Percentiles rank a stretch among this genome's conserved stretches.
Conservation (phyloP, 768 basidiomycete genomes). For the Pulveroboletus ravenelii region DNA sequence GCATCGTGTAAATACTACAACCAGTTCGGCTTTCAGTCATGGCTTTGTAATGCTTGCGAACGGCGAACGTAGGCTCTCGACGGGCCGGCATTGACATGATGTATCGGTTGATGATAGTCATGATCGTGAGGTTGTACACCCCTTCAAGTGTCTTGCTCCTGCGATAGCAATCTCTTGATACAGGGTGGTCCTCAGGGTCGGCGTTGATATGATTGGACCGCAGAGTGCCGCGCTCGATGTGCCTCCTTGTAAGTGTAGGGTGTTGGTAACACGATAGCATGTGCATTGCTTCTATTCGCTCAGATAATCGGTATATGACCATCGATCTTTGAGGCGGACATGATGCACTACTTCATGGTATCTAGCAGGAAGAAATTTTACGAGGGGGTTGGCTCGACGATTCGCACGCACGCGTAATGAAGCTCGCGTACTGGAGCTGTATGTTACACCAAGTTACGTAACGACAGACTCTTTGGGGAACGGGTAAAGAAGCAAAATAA, state of each 20-base stretch:
- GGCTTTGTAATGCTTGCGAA: too few relatives aligned
- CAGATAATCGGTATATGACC: slow-evolving; percentile 7
- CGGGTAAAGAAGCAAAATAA: slow-evolving; percentile 17
- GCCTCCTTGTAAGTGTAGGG: slow-evolving; percentile 14
- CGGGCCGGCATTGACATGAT: background rate
- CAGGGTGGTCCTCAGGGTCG: background rate
- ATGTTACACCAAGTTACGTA: slow-evolving; percentile 23
- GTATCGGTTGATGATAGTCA: background rate
- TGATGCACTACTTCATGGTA: background rate
- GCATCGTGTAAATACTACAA: background rate
- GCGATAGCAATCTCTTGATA: background rate
- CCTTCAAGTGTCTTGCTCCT: background rate
- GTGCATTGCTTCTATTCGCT: slow-evolving; percentile 4
- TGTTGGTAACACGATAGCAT: background rate
- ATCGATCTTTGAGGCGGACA: slow-evolving; percentile 16
- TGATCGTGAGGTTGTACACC: background rate
- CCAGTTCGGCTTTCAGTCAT: background rate
- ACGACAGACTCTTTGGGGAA: slow-evolving; percentile 31
- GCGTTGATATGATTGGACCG: slow-evolving; percentile 9
- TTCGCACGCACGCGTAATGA: background rate
- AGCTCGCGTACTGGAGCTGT: background rate
- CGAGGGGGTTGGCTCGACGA: background rate
- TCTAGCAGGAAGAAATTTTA: background rate
- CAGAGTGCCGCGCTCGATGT: slow-evolving; percentile 21
- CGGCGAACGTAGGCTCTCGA: background rate